Conservation (phyloP, 352 stramenopile genomes). For the Phytophthora hybrid region DNA sequence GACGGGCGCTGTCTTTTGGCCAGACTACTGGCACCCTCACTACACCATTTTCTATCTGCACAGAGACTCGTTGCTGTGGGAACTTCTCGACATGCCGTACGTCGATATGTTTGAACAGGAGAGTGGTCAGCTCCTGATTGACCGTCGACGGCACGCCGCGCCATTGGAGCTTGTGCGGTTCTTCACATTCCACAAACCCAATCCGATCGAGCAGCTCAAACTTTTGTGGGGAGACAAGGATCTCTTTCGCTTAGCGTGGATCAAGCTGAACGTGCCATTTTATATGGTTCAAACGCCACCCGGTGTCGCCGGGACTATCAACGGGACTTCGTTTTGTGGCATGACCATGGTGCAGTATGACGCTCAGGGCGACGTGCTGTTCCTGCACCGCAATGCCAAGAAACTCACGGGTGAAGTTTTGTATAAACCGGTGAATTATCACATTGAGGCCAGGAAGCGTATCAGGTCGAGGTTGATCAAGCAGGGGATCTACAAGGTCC, state of each 20-base stretch:
- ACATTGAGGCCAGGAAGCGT: constrained; percentile 28
- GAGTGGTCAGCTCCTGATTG: constrained; percentile 32
- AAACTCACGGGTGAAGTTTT: constrained; percentile 49
- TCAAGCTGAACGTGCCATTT: constrained; percentile 52
- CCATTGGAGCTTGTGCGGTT: constrained; percentile 39
- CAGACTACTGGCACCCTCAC: constrained; percentile 64
- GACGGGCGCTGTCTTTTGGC: constrained; percentile 65
- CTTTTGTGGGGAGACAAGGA: constrained; percentile 69
- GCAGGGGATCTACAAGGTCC: constrained; percentile 29
- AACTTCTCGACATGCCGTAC: constrained; percentile 52
- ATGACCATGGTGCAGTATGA: constrained; percentile 51
- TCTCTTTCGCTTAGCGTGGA: constrained; percentile 67
- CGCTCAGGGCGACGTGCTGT: constrained; percentile 42
- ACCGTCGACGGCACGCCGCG: constrained; percentile 22
- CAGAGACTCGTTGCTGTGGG: constrained; percentile 57
- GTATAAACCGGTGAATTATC: constrained; percentile 35
- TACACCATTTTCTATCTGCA: constrained; percentile 73
- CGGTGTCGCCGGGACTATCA: constrained; percentile 40
- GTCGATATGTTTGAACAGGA: constrained; percentile 62
- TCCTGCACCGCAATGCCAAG: constrained; percentile 61
- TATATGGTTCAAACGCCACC: constrained; percentile 62
- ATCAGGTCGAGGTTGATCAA: constrained; percentile 30
- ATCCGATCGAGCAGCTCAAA: constrained; percentile 44
- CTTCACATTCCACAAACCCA: constrained; percentile 53
- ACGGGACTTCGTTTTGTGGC: constrained; percentile 42